These are phyloP conservation scores for Crepidotus variabilis DNA, from an alignment of 768 basidiomycete genomes.

Conservation along the genomic window DNA sequence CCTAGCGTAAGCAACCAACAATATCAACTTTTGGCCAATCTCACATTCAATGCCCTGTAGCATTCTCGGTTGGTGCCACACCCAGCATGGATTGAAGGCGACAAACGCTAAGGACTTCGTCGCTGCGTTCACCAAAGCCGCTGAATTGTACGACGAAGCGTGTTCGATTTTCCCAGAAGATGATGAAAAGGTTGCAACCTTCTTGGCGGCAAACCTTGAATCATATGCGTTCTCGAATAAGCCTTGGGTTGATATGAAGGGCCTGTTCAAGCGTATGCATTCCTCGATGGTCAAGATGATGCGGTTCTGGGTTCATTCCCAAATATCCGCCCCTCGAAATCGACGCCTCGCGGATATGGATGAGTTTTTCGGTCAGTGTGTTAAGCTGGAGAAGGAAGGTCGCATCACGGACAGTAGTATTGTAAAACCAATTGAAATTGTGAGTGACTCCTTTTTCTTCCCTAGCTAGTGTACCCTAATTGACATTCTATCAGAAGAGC, in stretches of 20 bases:
- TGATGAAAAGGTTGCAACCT: slow-evolving; percentile 30
- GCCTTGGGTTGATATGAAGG: not conserved
- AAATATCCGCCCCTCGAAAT: not conserved
- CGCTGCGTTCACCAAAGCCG: slow-evolving; percentile 17
- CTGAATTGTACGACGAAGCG: slow-evolving; percentile 26
- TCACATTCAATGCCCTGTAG: slow-evolving; percentile 8
- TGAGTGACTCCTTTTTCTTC: not conserved
- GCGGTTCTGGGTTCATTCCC: not conserved
- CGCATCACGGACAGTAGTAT: not conserved
- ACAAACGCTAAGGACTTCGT: slow-evolving; percentile 4
- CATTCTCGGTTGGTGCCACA: slow-evolving; percentile 25
- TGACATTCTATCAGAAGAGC: too few species aligned
- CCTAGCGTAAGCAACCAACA: slow-evolving; percentile 25
- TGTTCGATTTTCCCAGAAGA: slow-evolving; percentile 29
- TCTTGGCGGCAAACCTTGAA: slow-evolving; percentile 28
- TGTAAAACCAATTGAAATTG: not conserved
- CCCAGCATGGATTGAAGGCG: slow-evolving; percentile 14
- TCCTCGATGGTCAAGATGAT: not conserved
- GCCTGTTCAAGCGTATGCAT: not conserved
- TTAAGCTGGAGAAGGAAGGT: not conserved
- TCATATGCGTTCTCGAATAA: not conserved
- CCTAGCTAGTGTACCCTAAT: too few species aligned
- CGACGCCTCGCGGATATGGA: not conserved
- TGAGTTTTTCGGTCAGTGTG: not conserved
- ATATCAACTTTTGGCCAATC: slow-evolving; percentile 1